These are phyloP conservation scores for barley (Hordeum vulgare) DNA, from an alignment of 176 grass and related monocot genomes.

Conservation along the genomic window MorexV3_pseudomolecules_assembly NC_058520.1:277535446-277535945, in stretches of 20 bases:
- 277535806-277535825: conserved; percentile 60
- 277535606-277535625: conserved; percentile 86
- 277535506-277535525: conserved; percentile 65
- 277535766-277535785: conserved; percentile 67
- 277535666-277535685: neutral
- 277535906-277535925: conserved; percentile 93
- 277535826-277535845: conserved; percentile 63
- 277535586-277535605: conserved; percentile 90
- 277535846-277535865: conserved; percentile 73
- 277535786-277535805: conserved; percentile 46
- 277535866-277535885: conserved; percentile 84
- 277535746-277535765: conserved; percentile 93
- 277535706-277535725: neutral
- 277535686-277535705: neutral
- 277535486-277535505: conserved; percentile 84
- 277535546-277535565: conserved; percentile 90
- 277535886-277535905: conserved; percentile 73
- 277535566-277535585: conserved; percentile 96
- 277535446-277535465: conserved; percentile 97
- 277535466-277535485: conserved; percentile 94
- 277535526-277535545: conserved; percentile 90
- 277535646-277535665: conserved; percentile 87
- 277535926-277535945: conserved; percentile 59
- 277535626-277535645: conserved; percentile 96
- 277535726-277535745: neutral